Base-by-base conservation (phyloP, 805 yeast genomes). In the Teunomyces aglyptinius region DNA sequence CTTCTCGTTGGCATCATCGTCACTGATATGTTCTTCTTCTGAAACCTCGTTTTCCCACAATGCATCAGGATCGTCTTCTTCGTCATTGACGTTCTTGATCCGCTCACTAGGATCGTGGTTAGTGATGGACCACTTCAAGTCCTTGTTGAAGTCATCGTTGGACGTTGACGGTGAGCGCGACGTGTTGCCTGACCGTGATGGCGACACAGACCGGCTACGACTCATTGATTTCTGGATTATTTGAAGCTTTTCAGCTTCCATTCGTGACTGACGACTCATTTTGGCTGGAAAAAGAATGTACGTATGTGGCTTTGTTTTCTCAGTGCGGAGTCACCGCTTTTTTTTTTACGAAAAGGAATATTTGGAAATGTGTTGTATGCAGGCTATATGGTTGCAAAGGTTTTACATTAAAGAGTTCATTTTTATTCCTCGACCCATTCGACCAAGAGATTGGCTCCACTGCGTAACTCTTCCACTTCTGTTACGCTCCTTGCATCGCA, bases 71-170 rank as follows among this genome's bases (percentile, higher is more conserved):
- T 44, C 53, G 5, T 49, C 46, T 1, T 49, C 52, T n/a, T 39
- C 48, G 12, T n/a, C 45, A 42, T 24, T 47, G 49, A 8, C 58
- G 49, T 20, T 46, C 15, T 18, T 33, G 8, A 43, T 44, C 48
- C 94, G 67, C 55, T 83, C 86, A 51, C 83, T 82, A 0, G 95
- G 95, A 55, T 86, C 91, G 54, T 82, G 86, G 45, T 79, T 77
- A 41, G 87, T 74, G 35, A 86, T 82, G 0, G 87, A 78, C 82
- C 86, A 85, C 54, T 77, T 78, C 46, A 79, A 57, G 32, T 74
- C 78, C 49, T 70, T 72, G 46, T 60, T 60, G 48, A 54, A 63
- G 33, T 67, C 75, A 41, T 68, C 73, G 34, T 64, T 63, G 59
- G 61, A 65, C 6, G 60, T 54, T 12, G 73, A 68, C 13, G 68